These are phyloP conservation scores for Candida orba DNA, from an alignment of 805 yeast species.

Conservation along the genomic window DNA sequence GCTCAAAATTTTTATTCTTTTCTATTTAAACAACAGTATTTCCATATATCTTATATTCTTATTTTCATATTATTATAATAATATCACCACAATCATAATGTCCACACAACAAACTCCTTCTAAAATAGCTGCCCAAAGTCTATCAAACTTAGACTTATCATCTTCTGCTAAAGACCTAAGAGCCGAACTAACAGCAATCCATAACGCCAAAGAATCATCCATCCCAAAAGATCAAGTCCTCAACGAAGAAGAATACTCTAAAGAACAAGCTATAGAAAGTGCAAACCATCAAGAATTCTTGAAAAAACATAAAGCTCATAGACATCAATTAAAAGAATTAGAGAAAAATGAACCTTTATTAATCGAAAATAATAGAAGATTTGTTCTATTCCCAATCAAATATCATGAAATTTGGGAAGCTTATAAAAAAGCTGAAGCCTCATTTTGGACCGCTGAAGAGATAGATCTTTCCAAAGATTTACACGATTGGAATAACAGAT, in stretches of 20 bases:
- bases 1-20: no score
- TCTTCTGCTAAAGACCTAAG: conserved; percentile 35
- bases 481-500: conserved; percentile 84
- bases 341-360: conserved; percentile 90
- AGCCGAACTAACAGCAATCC: conserved; percentile 34
- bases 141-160: conserved; percentile 43
- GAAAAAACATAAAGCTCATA: conserved; percentile 56
- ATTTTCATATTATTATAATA: no score
- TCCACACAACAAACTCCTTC: conserved; percentile 65
- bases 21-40: no score
- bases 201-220: conserved; percentile 26
- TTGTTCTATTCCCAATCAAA: conserved; percentile 91
- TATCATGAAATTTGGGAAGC: conserved; percentile 98
- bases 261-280: conserved; percentile 13
- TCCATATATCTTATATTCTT: no score
- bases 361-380: conserved; percentile 77
- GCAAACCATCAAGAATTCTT: conserved; percentile 50
- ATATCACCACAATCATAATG: no score
- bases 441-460: conserved; percentile 99
- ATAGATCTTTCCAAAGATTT: conserved; percentile 89
- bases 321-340: conserved; percentile 62
- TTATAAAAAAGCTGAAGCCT: conserved; percentile 98
- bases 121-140: conserved; percentile 52
- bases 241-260: conserved; percentile 1
- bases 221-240: conserved; percentile 4